These are phyloP conservation scores for Calocera cornea DNA, from an alignment of 768 basidiomycete genomes.

Conservation along the genomic window DNA sequence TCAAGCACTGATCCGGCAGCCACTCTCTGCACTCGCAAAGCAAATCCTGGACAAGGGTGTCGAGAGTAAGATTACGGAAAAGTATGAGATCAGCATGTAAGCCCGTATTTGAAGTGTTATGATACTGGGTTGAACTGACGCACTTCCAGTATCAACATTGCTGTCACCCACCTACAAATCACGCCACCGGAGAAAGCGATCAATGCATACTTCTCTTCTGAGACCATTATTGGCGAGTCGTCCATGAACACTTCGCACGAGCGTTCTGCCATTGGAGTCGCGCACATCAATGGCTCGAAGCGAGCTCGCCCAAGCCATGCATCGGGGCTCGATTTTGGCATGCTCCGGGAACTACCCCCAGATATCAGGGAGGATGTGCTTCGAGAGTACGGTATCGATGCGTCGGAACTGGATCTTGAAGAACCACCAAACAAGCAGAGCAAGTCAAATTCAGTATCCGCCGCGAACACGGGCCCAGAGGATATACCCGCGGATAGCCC, in stretches of 20 bases:
- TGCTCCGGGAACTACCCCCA: background rate
- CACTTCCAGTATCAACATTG: background rate
- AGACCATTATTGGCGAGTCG: background rate
- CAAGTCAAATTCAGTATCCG: background rate
- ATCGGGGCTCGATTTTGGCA: background rate
- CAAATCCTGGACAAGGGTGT: background rate
- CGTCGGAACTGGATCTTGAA: background rate
- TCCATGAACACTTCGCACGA: no score
- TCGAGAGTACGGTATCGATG: background rate
- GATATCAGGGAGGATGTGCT: background rate
- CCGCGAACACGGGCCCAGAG: background rate
- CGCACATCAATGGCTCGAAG: background rate
- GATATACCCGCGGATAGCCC: background rate
- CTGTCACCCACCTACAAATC: background rate
- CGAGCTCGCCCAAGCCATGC: background rate
- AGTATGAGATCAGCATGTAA: constrained; percentile 1
- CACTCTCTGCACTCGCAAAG: constrained; percentile 4
- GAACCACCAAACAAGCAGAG: background rate
- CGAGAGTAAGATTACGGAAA: background rate
- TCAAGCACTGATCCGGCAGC: background rate
- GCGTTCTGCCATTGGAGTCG: no score
- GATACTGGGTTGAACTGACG: background rate
- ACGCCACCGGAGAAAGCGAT: background rate
- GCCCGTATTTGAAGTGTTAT: background rate
- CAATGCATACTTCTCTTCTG: background rate